These are phyloP conservation scores for Ploettnerulaceae sp. DNA, from an alignment of 2,329 filamentous ascomycete genomes.

Conservation along the genomic window DNA sequence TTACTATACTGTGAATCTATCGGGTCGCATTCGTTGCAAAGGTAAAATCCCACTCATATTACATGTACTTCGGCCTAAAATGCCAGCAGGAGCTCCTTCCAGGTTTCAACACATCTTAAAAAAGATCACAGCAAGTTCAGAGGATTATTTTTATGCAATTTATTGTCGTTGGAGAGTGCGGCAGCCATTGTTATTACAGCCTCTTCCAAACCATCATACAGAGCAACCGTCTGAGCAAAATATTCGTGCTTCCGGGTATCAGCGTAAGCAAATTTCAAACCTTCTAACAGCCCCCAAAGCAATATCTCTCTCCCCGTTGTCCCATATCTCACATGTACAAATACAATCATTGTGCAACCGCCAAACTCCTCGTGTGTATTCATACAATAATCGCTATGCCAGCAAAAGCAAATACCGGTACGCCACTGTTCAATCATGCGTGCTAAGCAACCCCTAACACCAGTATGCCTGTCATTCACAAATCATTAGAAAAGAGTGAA, in stretches of 20 bases:
- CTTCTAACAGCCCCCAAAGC: conserved; percentile 8
- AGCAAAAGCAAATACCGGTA: background rate
- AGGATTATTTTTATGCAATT: background rate
- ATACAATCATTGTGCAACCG: conserved; percentile 1
- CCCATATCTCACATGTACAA: conserved; percentile 4
- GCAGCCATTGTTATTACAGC: background rate
- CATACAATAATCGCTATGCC: conserved; percentile 4
- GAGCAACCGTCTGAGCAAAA: background rate
- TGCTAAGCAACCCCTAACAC: background rate
- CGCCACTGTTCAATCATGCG: background rate
- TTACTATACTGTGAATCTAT: no score
- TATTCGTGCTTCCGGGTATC: background rate
- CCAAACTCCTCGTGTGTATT: background rate
- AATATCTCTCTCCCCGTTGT: conserved; percentile 3
- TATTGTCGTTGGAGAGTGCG: conserved; percentile 9
- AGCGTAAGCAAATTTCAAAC: background rate
- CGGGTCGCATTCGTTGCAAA: no score
- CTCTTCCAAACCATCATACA: background rate
- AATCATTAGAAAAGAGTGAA: background rate
- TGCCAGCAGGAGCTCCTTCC: no score
- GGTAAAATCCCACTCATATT: no score
- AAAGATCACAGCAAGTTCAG: no score
- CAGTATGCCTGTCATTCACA: background rate
- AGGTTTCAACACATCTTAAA: no score
- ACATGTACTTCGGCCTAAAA: no score